Percentiles rank a stretch among this genome's conserved stretches.
Conservation (phyloP, 2,329 filamentous ascomycete species). For the Exophiala xenobiotica region DNA sequence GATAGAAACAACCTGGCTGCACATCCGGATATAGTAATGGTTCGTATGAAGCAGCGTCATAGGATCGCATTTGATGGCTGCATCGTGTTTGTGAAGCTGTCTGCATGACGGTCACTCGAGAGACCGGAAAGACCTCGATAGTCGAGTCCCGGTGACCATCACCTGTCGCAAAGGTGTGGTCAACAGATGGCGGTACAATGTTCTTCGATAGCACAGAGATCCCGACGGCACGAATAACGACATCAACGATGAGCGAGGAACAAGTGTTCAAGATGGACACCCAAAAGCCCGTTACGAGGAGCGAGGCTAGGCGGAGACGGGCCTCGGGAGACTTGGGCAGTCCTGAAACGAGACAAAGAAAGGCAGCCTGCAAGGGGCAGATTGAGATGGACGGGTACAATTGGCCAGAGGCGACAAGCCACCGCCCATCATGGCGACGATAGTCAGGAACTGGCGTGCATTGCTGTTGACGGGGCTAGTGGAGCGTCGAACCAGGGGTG, state of each 20-base stretch:
- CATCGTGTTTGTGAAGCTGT: not conserved
- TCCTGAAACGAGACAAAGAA: conserved; percentile 4
- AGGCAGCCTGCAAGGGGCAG: conserved; percentile 1
- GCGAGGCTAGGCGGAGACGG: not conserved
- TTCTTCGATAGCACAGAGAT: not conserved
- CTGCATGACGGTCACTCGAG: not conserved
- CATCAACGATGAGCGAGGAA: conserved; percentile 6
- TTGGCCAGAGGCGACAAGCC: not conserved
- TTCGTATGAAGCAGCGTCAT: conserved; percentile 1
- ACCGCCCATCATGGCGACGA: not conserved
- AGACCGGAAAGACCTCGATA: too few species aligned
- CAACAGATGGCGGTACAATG: not conserved
- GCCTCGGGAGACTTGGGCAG: not conserved
- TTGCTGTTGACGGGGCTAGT: not conserved
- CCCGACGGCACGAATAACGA: conserved; percentile 1
- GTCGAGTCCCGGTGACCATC: too few species aligned
- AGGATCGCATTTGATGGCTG: not conserved
- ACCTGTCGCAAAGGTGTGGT: conserved; percentile 8
- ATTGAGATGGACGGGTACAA: not conserved
- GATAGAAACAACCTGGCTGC: not conserved
- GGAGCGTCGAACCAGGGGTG: not conserved
- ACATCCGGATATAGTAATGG: conserved; percentile 1
- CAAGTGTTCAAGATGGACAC: not conserved
- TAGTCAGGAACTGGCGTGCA: conserved; percentile 4
- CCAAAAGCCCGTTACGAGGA: not conserved